Base-by-base conservation (phyloP, 2,329 filamentous ascomycete genomes). In the Didymella exigua region DNA sequence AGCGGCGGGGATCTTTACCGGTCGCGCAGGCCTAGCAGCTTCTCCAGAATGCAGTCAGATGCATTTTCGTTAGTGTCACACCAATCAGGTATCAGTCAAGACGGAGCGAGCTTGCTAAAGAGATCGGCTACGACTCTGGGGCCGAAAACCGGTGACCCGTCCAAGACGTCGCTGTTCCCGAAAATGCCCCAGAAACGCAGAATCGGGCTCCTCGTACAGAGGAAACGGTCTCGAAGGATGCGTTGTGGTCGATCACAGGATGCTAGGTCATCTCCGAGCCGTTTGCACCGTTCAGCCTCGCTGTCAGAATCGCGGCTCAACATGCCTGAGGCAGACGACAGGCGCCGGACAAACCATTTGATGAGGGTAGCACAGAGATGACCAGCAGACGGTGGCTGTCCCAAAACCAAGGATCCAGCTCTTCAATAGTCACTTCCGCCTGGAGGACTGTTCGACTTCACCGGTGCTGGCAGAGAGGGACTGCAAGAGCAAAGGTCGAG, bases 391-490 rank as follows among this genome's bases (percentile, higher is more conserved):
- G 42, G 24, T 16, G 23, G n/a, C 4, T 27, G 27, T 34, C 3
- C 26, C 34, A 46, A 14, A 5, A n/a, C 21, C 29, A 5, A 41
- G 19, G 29, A 33, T 54, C 60, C 56, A 62, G 49, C 61, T 66
- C 54, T 59, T 60, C 43, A 41, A 46, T 37, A 30, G 38, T 36
- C 38, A 61, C 51, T 68, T 71, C 67, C 71, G 70, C 69, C 70
- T 74, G 61, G 66, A 62, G 49, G 40, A 33, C n/a, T 49, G 33
- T 50, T 43, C n/a, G 54, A 58, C 27, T 45, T 69, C 62, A 73
- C 72, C 71, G 72, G 71, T 71, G 52, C 63, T 60, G 40, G 69
- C 69, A 71, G 71, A 65, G 59, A 33, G 41, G 38, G 29, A n/a
- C 16, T 55, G 43, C 51, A 62, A 33, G 52, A 56, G 23, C 40